Evolutionary conservation across 1,284 basidiomycete genomes (phyloP), one percentile per base, ranked within the genome.

Genomic region (Trametes pubescens): DNA sequence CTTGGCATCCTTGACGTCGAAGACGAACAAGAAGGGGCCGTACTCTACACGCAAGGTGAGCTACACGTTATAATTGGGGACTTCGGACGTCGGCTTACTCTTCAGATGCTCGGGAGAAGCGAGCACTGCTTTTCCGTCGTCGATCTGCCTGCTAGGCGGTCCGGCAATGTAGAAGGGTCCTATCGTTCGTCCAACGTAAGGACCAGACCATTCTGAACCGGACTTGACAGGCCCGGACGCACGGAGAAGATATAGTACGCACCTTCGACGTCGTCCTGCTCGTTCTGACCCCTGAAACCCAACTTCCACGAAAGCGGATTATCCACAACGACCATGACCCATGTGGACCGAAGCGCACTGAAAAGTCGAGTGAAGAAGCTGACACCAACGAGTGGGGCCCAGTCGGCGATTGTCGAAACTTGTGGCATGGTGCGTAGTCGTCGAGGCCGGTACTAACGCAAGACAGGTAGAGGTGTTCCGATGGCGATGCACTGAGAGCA

Each of bases 131-230:
- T 73, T 74, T 1, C 75, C 75, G 8, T 69, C 66, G 13, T 66
- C 72, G n/a, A 75, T 56, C 51, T 72, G 62, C 26, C 72, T 66
- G 22, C 57, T 49, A 0, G 75, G 75, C 1, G 74, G 57, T 22
- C 69, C 71, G 16, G 65, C 13, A 24, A 75, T 60, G 59, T 74
- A 76, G 59, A 68, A 70, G 0, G 75, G 75, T 1, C 75, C 75
- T 76, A 18, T 49, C 14, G 26, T 18, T 43, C 40, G 40, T 38
- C 4, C 10, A 43, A 21, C 49, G 49, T 37, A 29, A 64, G 48
- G 21, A 24, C 16, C 21, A 26, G 34, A 8, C 18, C 5, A 35
- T 5, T 29, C 22, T 35, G 49, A 16, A 14, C 13, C 37, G 10
- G 37, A 13, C 37, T 8, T 26, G 14, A 40, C 24, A 40, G 37